Evolutionary conservation across 1,139 yeast genomes (phyloP).

Genomic region (Lodderomyces metapsilosis): DNA sequence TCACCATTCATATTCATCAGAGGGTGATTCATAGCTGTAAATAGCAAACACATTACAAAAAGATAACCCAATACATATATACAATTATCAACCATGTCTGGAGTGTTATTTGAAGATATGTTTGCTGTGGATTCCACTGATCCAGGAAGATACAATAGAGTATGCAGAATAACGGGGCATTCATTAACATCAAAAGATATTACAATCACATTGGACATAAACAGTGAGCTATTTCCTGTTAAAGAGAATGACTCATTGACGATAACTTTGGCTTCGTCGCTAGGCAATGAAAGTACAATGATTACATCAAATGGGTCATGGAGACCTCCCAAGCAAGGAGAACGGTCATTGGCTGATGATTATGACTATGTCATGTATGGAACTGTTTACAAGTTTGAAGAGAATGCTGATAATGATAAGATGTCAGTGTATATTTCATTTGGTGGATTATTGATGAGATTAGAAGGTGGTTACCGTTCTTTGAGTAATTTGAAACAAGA

Average conservation of each 20-base stretch:
- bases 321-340: slow-evolving; percentile 93
- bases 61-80: too few species aligned
- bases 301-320: slow-evolving; percentile 70
- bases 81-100: too few species aligned
- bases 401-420: slow-evolving; percentile 66
- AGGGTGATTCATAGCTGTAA: too few species aligned
- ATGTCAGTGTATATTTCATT: slow-evolving; percentile 91
- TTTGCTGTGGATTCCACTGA: slow-evolving; percentile 86
- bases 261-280: slow-evolving; percentile 79
- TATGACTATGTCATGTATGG: slow-evolving; percentile 99
- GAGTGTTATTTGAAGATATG: slow-evolving; percentile 89
- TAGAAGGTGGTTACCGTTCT: slow-evolving; percentile 93
- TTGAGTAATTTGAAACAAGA: slow-evolving; percentile 90
- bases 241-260: slow-evolving; percentile 76
- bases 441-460: slow-evolving; percentile 91
- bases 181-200: slow-evolving; percentile 84
- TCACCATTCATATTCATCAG: neutral
- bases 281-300: slow-evolving; percentile 59
- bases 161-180: slow-evolving; percentile 82
- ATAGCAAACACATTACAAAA: too few species aligned
- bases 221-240: slow-evolving; percentile 90
- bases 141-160: slow-evolving; percentile 89
- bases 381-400: slow-evolving; percentile 95
- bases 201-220: slow-evolving; percentile 85
- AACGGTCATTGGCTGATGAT: slow-evolving; percentile 88